Evolutionary conservation across 768 basidiomycete species (phyloP), one percentile per base, ranked within the genome.

Genomic region (Xerocomellus chrysenteron): DNA sequence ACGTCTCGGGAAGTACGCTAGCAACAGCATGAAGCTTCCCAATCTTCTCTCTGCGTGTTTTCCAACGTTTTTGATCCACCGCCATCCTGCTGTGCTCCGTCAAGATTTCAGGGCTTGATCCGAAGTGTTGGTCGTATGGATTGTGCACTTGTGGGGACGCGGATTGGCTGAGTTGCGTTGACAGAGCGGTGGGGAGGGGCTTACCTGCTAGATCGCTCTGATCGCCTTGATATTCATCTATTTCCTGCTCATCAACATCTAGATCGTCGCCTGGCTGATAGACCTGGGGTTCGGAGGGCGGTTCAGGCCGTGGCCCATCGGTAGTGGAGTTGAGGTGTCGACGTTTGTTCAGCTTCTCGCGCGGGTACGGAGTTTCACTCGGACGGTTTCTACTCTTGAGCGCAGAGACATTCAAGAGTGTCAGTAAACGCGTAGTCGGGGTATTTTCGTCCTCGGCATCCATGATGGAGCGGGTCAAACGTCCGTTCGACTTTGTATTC

Each of bases 371-470:
- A 24, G 80, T 77, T 26, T 80, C 67, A 48, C 74, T 69, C 64
- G 81, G 84, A 26, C 82, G 74, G 65, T 88, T 92, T 30, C 76
- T 76, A 4, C 82, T 74, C 66, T 87, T 93, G 4, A 86, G 84
- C 0, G 92, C 90, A 35, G 92, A 92, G 4, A 94, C 90, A 68
- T 97, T 98, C 5, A 97, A 78, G 2, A 97, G 82, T 0, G 94
- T 96, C 30, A 97, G 73, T 1, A 97, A 83, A 48, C 85, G 86
- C 44, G 91, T 92, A 2, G 85, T 91, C 11, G 86, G 83, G 4
- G 79, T 72, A 51, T 83, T 85, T 39, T 68, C 68, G 48, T 76
- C 69, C 37, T 71, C 67, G 24, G 55, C 51, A 45, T 67, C 63
- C 69, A 70, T 68, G 41, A 36, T 11, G 6, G 44, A 12, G 40